Evolutionary conservation across 2,329 filamentous ascomycete species (phyloP).

Genomic region (Plectosphaerella plurivora): DNA sequence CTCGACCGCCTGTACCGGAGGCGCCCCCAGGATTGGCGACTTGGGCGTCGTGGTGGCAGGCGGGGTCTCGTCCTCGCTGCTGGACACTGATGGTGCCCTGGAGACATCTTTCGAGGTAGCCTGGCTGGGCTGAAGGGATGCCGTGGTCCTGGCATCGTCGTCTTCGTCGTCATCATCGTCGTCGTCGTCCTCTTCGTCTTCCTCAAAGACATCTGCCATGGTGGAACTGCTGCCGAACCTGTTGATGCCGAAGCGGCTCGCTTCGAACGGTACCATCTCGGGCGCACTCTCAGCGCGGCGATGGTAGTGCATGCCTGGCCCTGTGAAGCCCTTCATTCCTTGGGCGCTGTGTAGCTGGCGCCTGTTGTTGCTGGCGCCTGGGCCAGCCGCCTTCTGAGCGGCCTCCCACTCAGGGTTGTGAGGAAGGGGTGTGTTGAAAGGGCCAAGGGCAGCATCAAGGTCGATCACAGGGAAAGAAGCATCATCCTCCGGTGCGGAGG

Average conservation of each 20-base stretch:
- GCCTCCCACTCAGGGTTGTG: slow-evolving; percentile 63
- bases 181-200: slow-evolving; percentile 65
- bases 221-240: slow-evolving; percentile 64
- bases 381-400: slow-evolving; percentile 53
- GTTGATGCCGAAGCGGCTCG: slow-evolving; percentile 50
- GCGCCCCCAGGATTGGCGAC: slow-evolving; percentile 16
- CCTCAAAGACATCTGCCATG: slow-evolving; percentile 85
- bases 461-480: slow-evolving; percentile 80
- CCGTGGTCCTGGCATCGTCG: slow-evolving; percentile 23
- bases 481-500: slow-evolving; percentile 51
- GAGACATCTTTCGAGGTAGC: not conserved
- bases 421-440: slow-evolving; percentile 76
- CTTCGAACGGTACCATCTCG: slow-evolving; percentile 71
- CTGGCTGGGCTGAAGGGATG: slow-evolving; percentile 2
- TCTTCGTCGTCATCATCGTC: slow-evolving; percentile 30
- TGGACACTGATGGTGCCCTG: slow-evolving; percentile 1
- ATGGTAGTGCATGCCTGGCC: slow-evolving; percentile 71
- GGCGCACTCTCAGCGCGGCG: slow-evolving; percentile 76
- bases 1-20: slow-evolving; percentile 16
- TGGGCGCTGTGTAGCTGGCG: slow-evolving; percentile 74
- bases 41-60: slow-evolving; percentile 18
- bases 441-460: slow-evolving; percentile 85
- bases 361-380: slow-evolving; percentile 36
- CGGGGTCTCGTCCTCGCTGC: slow-evolving; percentile 25
- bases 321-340: slow-evolving; percentile 62